Evolutionary conservation across 2,329 filamentous ascomycete genomes (phyloP).

Genomic region (Fusarium aywerte): DNA sequence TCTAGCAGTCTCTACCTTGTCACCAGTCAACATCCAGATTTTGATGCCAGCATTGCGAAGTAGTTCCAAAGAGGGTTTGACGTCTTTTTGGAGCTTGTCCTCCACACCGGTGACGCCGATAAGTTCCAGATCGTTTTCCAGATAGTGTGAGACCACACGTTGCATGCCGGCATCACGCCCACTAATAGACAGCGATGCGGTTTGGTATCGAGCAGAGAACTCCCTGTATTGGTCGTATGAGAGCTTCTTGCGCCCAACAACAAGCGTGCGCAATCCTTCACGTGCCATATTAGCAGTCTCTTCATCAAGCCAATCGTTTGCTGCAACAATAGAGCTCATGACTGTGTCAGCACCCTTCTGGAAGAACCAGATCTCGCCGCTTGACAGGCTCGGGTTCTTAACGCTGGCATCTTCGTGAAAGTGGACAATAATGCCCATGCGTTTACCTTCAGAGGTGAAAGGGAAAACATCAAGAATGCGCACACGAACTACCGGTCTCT

Average conservation of each 20-base stretch:
- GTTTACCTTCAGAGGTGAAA: constrained; percentile 96
- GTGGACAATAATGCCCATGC: constrained; percentile 96
- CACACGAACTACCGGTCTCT: constrained; percentile 81
- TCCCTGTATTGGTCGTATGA: constrained; percentile 82
- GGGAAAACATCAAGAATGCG: constrained; percentile 94
- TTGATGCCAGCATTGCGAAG: constrained; percentile 97
- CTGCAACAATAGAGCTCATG: constrained; percentile 93
- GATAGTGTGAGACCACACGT: constrained; percentile 78
- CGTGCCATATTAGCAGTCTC: constrained; percentile 99
- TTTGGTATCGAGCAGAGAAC: constrained; percentile 78
- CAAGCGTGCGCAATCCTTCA: constrained; percentile 91
- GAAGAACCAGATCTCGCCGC: constrained; percentile 95
- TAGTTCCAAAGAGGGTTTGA: constrained; percentile 94
- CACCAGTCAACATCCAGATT: constrained; percentile 99
- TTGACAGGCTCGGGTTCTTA: constrained; percentile 61
- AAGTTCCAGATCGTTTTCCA: constrained; percentile 90
- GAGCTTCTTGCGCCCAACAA: constrained; percentile 91
- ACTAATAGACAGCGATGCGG: constrained; percentile 82
- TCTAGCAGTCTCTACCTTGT: constrained; percentile 97
- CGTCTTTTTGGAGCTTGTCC: constrained; percentile 94
- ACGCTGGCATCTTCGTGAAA: constrained; percentile 71
- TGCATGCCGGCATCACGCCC: constrained; percentile 86
- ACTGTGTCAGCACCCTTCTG: constrained; percentile 99
- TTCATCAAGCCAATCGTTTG: constrained; percentile 98
- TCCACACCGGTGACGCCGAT: constrained; percentile 98